Percentiles rank a stretch among this genome's conserved stretches.
These are phyloP conservation scores for Pichia gijzeniarum DNA, from an alignment of 805 yeast species.

Conservation along the genomic window DNA sequence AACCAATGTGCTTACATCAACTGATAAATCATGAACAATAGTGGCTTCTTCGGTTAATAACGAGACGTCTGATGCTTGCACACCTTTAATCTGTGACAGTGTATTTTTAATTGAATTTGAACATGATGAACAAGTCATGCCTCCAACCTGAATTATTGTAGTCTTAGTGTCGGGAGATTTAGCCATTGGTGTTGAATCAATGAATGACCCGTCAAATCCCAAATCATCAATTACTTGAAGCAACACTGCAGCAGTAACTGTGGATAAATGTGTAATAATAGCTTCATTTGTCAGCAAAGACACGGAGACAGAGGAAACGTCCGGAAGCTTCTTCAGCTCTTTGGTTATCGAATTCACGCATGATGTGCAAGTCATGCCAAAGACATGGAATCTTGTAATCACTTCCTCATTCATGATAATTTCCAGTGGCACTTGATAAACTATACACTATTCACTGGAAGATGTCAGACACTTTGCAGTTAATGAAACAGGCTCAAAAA, in stretches of 20 bases:
- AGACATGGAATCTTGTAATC: constrained; percentile 34
- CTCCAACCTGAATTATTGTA: constrained; percentile 37
- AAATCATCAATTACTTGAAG: constrained; percentile 42
- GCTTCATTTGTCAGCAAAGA: constrained; percentile 73
- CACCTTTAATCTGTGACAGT: constrained; percentile 19
- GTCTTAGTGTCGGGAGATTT: background rate
- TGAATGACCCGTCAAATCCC: constrained; percentile 37
- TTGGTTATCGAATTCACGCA: constrained; percentile 50
- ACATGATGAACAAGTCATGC: constrained; percentile 94
- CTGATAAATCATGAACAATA: constrained; percentile 39
- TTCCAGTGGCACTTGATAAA: too few species aligned
- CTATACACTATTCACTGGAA: background rate
- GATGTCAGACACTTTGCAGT: too few species aligned
- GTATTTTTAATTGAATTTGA: constrained; percentile 51
- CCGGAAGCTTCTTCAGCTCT: constrained; percentile 35
- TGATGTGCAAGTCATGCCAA: constrained; percentile 73
- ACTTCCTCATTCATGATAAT: background rate
- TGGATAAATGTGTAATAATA: constrained; percentile 38
- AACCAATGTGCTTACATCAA: constrained; percentile 32
- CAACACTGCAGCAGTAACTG: constrained; percentile 20
- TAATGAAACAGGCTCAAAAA: too few species aligned
- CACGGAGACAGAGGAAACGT: constrained; percentile 38
- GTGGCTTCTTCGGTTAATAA: constrained; percentile 69
- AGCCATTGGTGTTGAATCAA: background rate
- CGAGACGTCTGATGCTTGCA: constrained; percentile 50